phyloP scores from a whole-genome alignment of 2,329 filamentous ascomycete genomes.

The Leptographium procerum region DNA sequence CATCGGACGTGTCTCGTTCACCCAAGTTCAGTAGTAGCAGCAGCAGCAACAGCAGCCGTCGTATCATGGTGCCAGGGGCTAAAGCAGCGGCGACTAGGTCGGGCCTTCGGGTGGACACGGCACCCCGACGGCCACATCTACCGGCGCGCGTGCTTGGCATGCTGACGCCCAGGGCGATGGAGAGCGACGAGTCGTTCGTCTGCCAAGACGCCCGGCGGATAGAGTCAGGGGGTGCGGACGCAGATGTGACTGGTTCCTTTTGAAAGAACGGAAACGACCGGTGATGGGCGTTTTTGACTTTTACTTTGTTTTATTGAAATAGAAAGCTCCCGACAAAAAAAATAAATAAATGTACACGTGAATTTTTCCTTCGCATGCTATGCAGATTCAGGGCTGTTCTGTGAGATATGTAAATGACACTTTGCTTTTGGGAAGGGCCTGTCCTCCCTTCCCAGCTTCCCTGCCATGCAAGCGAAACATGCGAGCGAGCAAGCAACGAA shows the following conservation, averaged over 20 bases:
- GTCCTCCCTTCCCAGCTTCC: neutral
- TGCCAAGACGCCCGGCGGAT: slow-evolving; percentile 5
- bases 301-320: neutral
- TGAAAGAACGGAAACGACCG: too few relatives aligned
- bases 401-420: neutral
- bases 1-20: neutral
- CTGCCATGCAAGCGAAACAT: too few relatives aligned
- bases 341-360: neutral
- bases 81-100: neutral
- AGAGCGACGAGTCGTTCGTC: slow-evolving; percentile 6
- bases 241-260: too few relatives aligned
- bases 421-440: neutral
- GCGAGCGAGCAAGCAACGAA: too few relatives aligned
- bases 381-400: too few relatives aligned
- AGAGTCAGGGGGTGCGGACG: slow-evolving; percentile 3
- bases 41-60: neutral
- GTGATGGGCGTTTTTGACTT: neutral
- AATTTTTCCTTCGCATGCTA: neutral
- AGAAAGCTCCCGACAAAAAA: neutral
- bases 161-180: neutral
- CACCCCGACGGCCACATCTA: neutral
- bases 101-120: neutral
- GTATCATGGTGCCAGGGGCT: neutral
- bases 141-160: neutral
- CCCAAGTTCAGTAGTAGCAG: too few relatives aligned